These are phyloP conservation scores for Eucalyptus viminalis DNA, from an alignment of 345 rosid genomes.

Conservation along the genomic window DNA sequence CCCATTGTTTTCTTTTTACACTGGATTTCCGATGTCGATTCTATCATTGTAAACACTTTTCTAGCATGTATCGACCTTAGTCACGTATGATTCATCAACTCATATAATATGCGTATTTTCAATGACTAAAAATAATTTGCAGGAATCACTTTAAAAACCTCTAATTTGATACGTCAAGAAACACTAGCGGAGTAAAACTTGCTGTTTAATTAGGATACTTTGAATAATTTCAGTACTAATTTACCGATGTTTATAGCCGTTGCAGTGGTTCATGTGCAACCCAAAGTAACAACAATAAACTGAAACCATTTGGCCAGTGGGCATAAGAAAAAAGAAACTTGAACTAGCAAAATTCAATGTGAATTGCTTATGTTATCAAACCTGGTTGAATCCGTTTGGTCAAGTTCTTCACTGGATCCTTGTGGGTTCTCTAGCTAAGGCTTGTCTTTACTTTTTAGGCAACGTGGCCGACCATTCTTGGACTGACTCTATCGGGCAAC, in stretches of 20 bases:
- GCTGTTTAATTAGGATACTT: background rate
- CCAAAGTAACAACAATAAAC: background rate
- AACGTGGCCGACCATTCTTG: too few relatives aligned
- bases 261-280: background rate
- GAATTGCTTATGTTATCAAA: too few relatives aligned
- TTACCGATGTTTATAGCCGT: background rate
- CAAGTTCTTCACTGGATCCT: too few relatives aligned
- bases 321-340: too few relatives aligned
- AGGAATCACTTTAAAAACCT: background rate
- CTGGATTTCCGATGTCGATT: background rate
- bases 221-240: background rate
- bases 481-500: too few relatives aligned
- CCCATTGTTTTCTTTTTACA: background rate
- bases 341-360: too few relatives aligned
- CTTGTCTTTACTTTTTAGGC: too few relatives aligned
- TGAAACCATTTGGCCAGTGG: too few relatives aligned
- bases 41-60: background rate
- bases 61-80: background rate
- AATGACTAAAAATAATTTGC: too few relatives aligned
- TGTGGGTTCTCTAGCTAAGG: too few relatives aligned
- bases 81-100: background rate
- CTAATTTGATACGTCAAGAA: background rate
- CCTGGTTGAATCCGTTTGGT: too few relatives aligned
- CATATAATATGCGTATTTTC: too few relatives aligned
- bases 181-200: background rate